Percentiles rank a stretch among this genome's conserved stretches.
phyloP scores from a whole-genome alignment of 805 yeast genomes.

The Candida hungchunana region DNA sequence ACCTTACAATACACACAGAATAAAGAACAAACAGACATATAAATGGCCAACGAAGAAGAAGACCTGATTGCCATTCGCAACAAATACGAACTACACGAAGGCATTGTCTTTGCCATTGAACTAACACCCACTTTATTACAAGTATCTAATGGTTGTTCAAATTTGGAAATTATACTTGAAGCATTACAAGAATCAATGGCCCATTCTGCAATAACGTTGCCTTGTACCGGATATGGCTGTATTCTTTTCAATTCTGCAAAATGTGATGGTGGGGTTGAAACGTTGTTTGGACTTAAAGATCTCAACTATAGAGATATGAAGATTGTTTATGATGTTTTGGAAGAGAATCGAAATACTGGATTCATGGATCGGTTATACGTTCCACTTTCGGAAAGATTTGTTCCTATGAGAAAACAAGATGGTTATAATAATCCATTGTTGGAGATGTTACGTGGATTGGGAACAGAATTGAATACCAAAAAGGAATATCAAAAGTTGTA shows the following conservation, averaged over 20 bases:
- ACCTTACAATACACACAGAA: too few relatives aligned
- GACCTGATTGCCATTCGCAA: too few relatives aligned
- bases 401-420: conserved; percentile 20
- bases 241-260: conserved; percentile 46
- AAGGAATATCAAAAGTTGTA: conserved; percentile 39
- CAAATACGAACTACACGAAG: too few relatives aligned
- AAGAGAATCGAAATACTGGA: conserved; percentile 34
- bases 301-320: conserved; percentile 58
- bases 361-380: conserved; percentile 17
- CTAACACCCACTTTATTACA: conserved; percentile 44
- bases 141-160: conserved; percentile 33
- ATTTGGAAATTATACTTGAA: conserved; percentile 48
- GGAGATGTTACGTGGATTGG: conserved; percentile 44
- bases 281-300: conserved; percentile 48
- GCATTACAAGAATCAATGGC: conserved; percentile 60
- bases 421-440: conserved; percentile 31
- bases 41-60: too few relatives aligned
- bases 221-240: conserved; percentile 73
- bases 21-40: too few relatives aligned
- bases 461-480: conserved; percentile 48
- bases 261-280: conserved; percentile 40
- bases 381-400: conserved; percentile 29
- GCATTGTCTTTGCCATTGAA: conserved; percentile 60
- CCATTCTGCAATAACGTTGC: conserved; percentile 58
- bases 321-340: conserved; percentile 43